A percentile compares a stretch with the other conserved stretches of the same genome.
Conservation (phyloP, 306 rosid species). For the Rosa persica region DNA sequence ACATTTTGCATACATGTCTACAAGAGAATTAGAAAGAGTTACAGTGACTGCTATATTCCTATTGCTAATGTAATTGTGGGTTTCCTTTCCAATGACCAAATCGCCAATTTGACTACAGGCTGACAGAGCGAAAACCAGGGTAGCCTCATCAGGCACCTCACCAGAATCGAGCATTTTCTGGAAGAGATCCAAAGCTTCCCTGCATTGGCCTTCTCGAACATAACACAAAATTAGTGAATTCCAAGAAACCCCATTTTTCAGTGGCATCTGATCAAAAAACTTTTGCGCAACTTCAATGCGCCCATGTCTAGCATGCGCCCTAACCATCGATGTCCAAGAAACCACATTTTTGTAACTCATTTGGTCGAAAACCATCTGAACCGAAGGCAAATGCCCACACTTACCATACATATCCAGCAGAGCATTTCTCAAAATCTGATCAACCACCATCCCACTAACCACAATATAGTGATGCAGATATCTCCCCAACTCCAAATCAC, state of each 20-base stretch:
- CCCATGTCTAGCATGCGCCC: slow-evolving; percentile 62
- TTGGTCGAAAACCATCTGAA: slow-evolving; percentile 39
- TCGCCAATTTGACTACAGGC: slow-evolving; percentile 70
- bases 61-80: slow-evolving; percentile 40
- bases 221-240: slow-evolving; percentile 63
- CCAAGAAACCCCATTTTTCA: slow-evolving; percentile 76
- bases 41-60: slow-evolving; percentile 32
- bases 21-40: slow-evolving; percentile 51
- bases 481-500: slow-evolving; percentile 51
- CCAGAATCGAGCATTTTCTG: slow-evolving; percentile 48
- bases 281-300: slow-evolving; percentile 39
- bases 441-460: slow-evolving; percentile 46
- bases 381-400: slow-evolving; percentile 54
- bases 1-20: slow-evolving; percentile 72
- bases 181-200: slow-evolving; percentile 59
- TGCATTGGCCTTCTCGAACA: slow-evolving; percentile 52
- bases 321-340: slow-evolving; percentile 65
- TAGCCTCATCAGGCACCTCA: slow-evolving; percentile 57
- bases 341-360: slow-evolving; percentile 57
- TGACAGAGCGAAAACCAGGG: slow-evolving; percentile 60
- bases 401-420: slow-evolving; percentile 72
- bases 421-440: slow-evolving; percentile 58
- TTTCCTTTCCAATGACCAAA: slow-evolving; percentile 53
- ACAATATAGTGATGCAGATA: slow-evolving; percentile 49
- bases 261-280: slow-evolving; percentile 53